Evolutionary conservation across 2,329 filamentous ascomycete genomes (phyloP).

Genomic region (Alternaria gaisen): DNA sequence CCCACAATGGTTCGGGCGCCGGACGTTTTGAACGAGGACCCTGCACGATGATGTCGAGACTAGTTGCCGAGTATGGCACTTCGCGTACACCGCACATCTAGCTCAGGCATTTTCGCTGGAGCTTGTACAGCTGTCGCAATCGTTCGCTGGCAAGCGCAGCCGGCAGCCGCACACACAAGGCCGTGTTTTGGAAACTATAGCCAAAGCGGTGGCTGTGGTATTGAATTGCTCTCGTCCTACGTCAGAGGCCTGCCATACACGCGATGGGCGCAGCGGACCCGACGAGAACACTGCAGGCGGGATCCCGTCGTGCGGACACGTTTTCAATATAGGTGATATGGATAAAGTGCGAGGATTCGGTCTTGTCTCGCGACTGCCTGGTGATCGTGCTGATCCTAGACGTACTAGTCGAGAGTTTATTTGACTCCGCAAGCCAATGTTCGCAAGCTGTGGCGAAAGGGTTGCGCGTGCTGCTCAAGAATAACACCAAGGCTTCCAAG

Average conservation of each 20-base stretch:
- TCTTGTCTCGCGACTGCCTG: slow-evolving; percentile 13
- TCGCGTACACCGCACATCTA: slow-evolving; percentile 11
- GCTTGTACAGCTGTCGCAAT: slow-evolving; percentile 2
- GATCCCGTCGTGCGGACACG: slow-evolving; percentile 17
- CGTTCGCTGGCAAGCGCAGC: slow-evolving; percentile 16
- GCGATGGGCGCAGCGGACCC: slow-evolving; percentile 7
- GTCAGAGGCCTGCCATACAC: slow-evolving; percentile 30
- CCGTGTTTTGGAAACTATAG: slow-evolving; percentile 6
- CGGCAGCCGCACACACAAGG: slow-evolving; percentile 2
- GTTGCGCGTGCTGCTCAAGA: slow-evolving; percentile 35
- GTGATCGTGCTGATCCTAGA: slow-evolving; percentile 30
- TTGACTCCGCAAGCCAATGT: slow-evolving; percentile 14
- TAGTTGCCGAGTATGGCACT: slow-evolving; percentile 12
- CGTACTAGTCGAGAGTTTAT: slow-evolving; percentile 24
- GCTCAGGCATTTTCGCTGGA: neutral
- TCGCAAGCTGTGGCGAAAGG: slow-evolving; percentile 32
- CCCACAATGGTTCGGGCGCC: slow-evolving; percentile 23
- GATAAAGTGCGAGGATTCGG: slow-evolving; percentile 14
- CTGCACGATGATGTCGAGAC: slow-evolving; percentile 33
- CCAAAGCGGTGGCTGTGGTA: slow-evolving; percentile 14
- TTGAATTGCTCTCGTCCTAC: slow-evolving; percentile 23
- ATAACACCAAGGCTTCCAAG: slow-evolving; percentile 13
- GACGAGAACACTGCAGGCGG: slow-evolving; percentile 7
- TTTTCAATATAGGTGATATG: slow-evolving; percentile 26
- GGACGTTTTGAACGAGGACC: slow-evolving; percentile 14